Percentiles rank a stretch among this genome's conserved stretches.
phyloP scores from a whole-genome alignment of 441 rosid species.

The Melastoma candidum region DNA sequence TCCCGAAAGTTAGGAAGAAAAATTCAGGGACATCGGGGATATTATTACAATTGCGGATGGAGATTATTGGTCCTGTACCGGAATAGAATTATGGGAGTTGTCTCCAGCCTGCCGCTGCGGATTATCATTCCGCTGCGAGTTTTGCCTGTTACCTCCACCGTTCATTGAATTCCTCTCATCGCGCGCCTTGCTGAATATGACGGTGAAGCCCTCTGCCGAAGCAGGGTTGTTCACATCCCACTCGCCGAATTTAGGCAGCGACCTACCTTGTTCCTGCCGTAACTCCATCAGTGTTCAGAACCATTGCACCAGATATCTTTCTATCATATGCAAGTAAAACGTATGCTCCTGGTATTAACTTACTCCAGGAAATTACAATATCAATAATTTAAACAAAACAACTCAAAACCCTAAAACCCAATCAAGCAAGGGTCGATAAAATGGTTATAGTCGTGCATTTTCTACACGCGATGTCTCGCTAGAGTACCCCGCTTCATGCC shows the following conservation, averaged over 20 bases:
- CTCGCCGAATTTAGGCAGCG: slow-evolving; percentile 85
- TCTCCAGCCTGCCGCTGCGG: slow-evolving; percentile 11
- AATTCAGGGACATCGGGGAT: not conserved
- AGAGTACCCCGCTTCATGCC: no score
- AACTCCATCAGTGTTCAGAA: not conserved
- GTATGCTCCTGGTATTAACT: no score
- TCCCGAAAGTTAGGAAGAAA: slow-evolving; percentile 1
- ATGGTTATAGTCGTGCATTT: no score
- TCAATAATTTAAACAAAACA: no score
- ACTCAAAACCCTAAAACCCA: no score
- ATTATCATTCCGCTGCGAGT: slow-evolving; percentile 20
- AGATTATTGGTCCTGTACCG: slow-evolving; percentile 13
- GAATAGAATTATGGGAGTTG: slow-evolving; percentile 16
- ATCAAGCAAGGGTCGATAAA: no score
- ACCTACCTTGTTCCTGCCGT: slow-evolving; percentile 48
- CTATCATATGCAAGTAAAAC: no score
- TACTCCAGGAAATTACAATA: no score
- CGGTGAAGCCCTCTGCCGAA: slow-evolving; percentile 78
- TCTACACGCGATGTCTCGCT: no score
- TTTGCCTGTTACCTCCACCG: slow-evolving; percentile 20
- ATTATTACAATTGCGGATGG: not conserved
- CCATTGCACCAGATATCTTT: no score
- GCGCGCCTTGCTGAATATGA: slow-evolving; percentile 75
- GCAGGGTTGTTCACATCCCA: slow-evolving; percentile 93
- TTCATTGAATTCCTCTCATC: slow-evolving; percentile 53